Conservation (phyloP, 306 rosid species). For the Cucumis sativus region Cucumber_9930_V3 NC_026656.2:11161001-11161500, state of each 20-base stretch:
- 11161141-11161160: conserved; percentile 98
- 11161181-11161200: conserved; percentile 74
- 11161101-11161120: background rate
- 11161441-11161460: conserved; percentile 74
- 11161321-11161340: conserved; percentile 51
- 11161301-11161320: conserved; percentile 43
- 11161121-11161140: conserved; percentile 35
- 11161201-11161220: conserved; percentile 65
- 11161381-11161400: conserved; percentile 78
- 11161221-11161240: conserved; percentile 82
- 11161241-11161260: conserved; percentile 99
- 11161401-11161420: conserved; percentile 70
- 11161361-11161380: conserved; percentile 68
- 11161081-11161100: background rate
- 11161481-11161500: conserved; percentile 57
- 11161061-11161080: background rate
- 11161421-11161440: conserved; percentile 56
- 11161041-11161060: conserved; percentile 94
- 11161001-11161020: conserved; percentile 94
- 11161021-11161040: conserved; percentile 92
- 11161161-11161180: conserved; percentile 95
- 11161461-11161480: conserved; percentile 58
- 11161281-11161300: conserved; percentile 51
- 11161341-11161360: conserved; percentile 48
- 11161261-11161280: conserved; percentile 74